Base-by-base conservation (phyloP, 441 rosid genomes). In the Euphorbia celastroides region DNA sequence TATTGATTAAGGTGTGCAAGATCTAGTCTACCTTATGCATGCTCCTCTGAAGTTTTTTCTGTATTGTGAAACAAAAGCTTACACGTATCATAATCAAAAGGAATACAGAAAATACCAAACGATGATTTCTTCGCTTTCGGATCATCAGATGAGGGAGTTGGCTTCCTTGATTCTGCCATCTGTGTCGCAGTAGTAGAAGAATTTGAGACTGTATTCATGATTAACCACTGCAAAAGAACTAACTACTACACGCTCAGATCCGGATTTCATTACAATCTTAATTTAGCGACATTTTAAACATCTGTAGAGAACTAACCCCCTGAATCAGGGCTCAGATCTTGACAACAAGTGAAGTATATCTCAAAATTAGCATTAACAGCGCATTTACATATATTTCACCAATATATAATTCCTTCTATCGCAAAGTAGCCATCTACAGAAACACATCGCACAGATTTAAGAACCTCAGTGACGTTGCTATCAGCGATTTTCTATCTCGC, bases 161-260 rank as follows among this genome's bases (percentile, higher is more conserved):
- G 79, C 70, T 79, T 84, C 71, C 75, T 60, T 69, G 80, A 56
- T 44, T 88, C 82, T 65, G 82, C 78, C 98, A 93, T 88, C 80
- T 72, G 67, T 48, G 74, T 50, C 23, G 63, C 60, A 20, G 50
- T 28, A 16, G 59, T 5, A 28, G 27, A 9, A 52, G 14, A 42
- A 42, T 1, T 42, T 50, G 22, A 17, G n/a, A 25, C 23, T 52
- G 57, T 22, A 14, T 20, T 46, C 16, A 25, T 48, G 10, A 5
- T 59, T 57, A 14, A 25, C 30, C 23, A 11, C 71, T 31, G 65
- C 70, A 57, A 55, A 66, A 25, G 42, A 57, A 56, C 10, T 7
- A 36, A 22, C 19, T 14, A n/a, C 19, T 19, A n/a, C n/a, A n/a
- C n/a, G 2, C 48, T 51, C 22, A 36, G 58, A 36, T 7, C 25